Conservation (phyloP, 2,329 filamentous ascomycete genomes). For the Trichoderma simmonsii region DNA sequence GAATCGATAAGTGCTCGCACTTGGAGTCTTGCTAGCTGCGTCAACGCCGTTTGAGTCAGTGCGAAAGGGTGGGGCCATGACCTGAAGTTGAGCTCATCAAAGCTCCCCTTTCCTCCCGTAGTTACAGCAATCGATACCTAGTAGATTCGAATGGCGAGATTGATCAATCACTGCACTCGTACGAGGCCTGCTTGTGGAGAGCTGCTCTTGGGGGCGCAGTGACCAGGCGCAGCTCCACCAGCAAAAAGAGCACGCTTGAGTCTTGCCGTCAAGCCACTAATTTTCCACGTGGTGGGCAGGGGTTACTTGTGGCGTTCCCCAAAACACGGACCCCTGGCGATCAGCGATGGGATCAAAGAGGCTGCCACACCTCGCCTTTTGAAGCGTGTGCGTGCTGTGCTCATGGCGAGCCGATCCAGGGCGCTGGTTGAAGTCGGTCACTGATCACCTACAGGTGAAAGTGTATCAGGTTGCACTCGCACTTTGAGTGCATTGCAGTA, state of each 20-base stretch:
- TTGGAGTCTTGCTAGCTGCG: not conserved
- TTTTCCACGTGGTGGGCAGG: slow-evolving; percentile 19
- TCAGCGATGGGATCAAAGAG: slow-evolving; percentile 7
- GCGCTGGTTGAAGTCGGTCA: not conserved
- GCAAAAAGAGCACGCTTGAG: not conserved
- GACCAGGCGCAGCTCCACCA: slow-evolving; percentile 5
- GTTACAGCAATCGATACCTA: too few relatives aligned
- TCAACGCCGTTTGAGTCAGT: not conserved
- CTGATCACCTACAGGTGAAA: not conserved
- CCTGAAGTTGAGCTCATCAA: not conserved
- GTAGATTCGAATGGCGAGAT: not conserved
- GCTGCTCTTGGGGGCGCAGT: not conserved
- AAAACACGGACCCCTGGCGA: slow-evolving; percentile 17
- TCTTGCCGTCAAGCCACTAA: slow-evolving; percentile 9
- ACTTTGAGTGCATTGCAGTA: not conserved
- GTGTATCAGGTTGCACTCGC: not conserved
- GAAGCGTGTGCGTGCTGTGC: not conserved
- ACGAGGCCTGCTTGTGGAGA: not conserved
- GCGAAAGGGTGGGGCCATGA: not conserved
- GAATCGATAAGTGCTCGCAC: not conserved
- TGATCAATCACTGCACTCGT: not conserved
- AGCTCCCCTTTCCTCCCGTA: not conserved
- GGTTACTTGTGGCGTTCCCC: slow-evolving; percentile 10
- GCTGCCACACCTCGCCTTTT: slow-evolving; percentile 13
- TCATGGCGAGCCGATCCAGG: not conserved